Conservation (phyloP, 306 rosid genomes). For the Quercus suber region DNA sequence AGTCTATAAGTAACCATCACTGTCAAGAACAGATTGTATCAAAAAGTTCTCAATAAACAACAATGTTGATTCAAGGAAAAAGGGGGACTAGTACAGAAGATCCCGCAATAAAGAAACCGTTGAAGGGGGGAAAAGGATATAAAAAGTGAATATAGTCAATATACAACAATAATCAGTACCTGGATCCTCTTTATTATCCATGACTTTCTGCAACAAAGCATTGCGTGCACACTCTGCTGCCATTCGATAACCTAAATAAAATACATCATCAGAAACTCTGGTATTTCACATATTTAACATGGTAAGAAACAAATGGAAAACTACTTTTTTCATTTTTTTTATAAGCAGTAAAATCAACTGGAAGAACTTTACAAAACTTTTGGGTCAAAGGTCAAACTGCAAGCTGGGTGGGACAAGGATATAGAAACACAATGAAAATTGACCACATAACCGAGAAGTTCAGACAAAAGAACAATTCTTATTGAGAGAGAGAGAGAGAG, state of each 20-base stretch:
- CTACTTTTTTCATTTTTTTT: too few relatives aligned
- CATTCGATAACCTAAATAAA: constrained; percentile 83
- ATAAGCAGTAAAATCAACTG: not conserved
- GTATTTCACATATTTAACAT: not conserved
- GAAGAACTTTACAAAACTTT: not conserved
- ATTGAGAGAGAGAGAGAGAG: not conserved
- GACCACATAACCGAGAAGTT: not conserved
- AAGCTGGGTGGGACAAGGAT: not conserved
- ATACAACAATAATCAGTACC: constrained; percentile 34
- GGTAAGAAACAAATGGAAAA: not conserved
- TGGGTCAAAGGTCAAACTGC: not conserved
- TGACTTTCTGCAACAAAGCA: constrained; percentile 73
- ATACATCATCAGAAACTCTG: constrained; percentile 3
- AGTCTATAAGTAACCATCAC: not conserved
- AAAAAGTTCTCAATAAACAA: not conserved
- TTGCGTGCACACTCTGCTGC: constrained; percentile 87
- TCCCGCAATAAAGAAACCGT: not conserved
- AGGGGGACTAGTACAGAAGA: not conserved
- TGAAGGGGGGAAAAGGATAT: not conserved
- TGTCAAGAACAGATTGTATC: not conserved
- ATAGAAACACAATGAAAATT: too few relatives aligned
- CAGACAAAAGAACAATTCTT: not conserved
- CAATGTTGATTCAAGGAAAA: not conserved
- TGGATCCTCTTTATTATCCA: constrained; percentile 78
- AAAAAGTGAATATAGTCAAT: not conserved